phyloP scores from a whole-genome alignment of 1,284 basidiomycete genomes.

The Gomphus bonarii region DNA sequence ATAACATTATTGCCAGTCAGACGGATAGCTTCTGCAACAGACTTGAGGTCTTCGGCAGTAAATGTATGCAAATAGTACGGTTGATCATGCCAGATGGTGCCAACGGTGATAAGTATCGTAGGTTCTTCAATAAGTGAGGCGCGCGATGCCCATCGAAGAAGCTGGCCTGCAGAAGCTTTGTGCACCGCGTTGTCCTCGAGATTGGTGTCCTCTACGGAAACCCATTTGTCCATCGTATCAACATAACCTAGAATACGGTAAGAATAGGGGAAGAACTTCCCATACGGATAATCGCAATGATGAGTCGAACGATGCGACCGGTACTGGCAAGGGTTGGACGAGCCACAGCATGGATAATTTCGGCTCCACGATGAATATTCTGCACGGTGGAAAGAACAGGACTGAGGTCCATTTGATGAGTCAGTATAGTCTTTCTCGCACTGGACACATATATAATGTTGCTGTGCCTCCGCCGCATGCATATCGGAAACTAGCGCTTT shows the following conservation, averaged over 20 bases:
- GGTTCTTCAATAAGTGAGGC: not conserved
- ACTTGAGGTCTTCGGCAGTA: conserved; percentile 3
- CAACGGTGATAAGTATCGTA: conserved; percentile 3
- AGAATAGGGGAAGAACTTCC: not conserved
- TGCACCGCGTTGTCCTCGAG: not conserved
- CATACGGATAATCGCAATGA: conserved; percentile 9
- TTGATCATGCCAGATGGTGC: not conserved
- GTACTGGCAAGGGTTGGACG: conserved; percentile 1
- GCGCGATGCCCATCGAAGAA: conserved; percentile 7
- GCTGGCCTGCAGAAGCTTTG: not conserved
- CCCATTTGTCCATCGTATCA: not conserved
- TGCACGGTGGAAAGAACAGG: conserved; percentile 27
- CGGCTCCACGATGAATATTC: conserved; percentile 25
- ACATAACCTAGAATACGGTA: not conserved
- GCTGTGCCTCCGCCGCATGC: conserved; percentile 24
- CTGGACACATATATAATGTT: conserved; percentile 27
- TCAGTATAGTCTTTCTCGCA: conserved; percentile 26
- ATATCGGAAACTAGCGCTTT: conserved; percentile 24
- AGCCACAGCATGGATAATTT: conserved; percentile 1
- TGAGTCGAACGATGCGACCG: conserved; percentile 1
- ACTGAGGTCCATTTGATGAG: conserved; percentile 25
- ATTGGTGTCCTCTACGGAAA: conserved; percentile 1
- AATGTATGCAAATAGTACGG: conserved; percentile 8
- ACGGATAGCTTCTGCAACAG: not conserved
- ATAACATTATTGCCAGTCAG: conserved; percentile 5